Percentiles rank a stretch among this genome's conserved stretches.
Evolutionary conservation across 768 basidiomycete species (phyloP).

Genomic region (Tulasnella sp.): DNA sequence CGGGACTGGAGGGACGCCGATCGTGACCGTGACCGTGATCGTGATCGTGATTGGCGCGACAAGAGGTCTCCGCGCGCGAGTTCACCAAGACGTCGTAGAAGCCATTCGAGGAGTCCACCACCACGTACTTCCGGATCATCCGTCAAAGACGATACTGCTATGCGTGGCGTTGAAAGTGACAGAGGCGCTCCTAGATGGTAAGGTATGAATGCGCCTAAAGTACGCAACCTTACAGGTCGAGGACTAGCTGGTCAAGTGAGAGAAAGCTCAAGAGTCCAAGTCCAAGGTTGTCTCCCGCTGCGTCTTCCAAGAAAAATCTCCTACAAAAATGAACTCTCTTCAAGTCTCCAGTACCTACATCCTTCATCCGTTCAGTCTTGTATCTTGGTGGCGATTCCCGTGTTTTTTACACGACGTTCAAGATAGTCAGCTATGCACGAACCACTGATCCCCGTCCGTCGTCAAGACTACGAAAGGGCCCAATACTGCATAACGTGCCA

Average conservation of each 20-base stretch:
- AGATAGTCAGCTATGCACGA: too few species aligned
- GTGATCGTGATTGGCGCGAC: slow-evolving; percentile 24
- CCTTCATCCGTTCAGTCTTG: not conserved
- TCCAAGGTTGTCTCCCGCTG: slow-evolving; percentile 7
- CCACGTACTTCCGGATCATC: slow-evolving; percentile 45
- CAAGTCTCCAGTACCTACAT: slow-evolving; percentile 6
- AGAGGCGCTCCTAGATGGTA: not conserved
- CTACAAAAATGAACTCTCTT: slow-evolving; percentile 1
- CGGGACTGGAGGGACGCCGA: not conserved
- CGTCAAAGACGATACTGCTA: not conserved
- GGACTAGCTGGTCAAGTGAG: slow-evolving; percentile 10
- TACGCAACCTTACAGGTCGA: not conserved
- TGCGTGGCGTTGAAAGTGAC: not conserved
- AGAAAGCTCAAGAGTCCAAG: not conserved
- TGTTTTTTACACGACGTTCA: too few species aligned
- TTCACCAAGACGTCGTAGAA: slow-evolving; percentile 39
- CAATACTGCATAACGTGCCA: too few species aligned
- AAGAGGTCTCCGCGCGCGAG: slow-evolving; percentile 20
- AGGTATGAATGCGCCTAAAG: not conserved
- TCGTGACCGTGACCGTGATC: slow-evolving; percentile 21
- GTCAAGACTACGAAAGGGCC: too few species aligned
- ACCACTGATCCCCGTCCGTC: too few species aligned
- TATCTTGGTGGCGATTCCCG: not conserved
- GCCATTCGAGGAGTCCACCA: slow-evolving; percentile 63
- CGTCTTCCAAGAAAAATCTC: not conserved